Evolutionary conservation across 805 yeast species (phyloP), one percentile per base, ranked within the genome.

Genomic region (Saccharomycopsis amapae): DNA sequence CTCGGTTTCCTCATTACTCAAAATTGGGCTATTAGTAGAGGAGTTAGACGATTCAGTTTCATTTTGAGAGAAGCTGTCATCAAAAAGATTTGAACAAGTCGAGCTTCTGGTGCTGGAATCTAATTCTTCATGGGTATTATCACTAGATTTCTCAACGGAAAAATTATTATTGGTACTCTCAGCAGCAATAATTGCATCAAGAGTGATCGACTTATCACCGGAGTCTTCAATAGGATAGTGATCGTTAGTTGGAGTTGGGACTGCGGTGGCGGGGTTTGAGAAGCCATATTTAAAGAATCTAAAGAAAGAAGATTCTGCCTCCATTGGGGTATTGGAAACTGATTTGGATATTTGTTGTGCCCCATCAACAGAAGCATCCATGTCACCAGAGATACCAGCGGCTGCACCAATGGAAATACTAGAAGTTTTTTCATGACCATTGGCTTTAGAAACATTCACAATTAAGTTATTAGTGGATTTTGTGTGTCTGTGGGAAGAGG

Each of bases 261-360:
- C 36, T 22, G 48, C 30, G 12, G 38, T 33, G 15, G 25, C 20
- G 10, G 47, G 13, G 7, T 22, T 22, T 12, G 47, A 28, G 30
- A 49, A 49, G 4, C 53, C 53, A 25, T 49, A 49, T 37, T 42
- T 45, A 42, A 49, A 49, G 34, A 49, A 49, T 15, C 36, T 38
- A 19, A 49, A 30, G 28, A 49, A 46, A 17, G 32, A 33, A 28
- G 46, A 45, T 23, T 49, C 50, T 3, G 23, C 3, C 4, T 42
- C 47, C 22, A n/a, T 10, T 5, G 52, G 41, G 17, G 45, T 40
- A 19, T 34, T 34, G n/a, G 39, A 34, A 7, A 6, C 4, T 17
- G 13, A 9, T 6, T 31, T 31, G 7, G 30, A 12, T 12, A 9
- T 26, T 26, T 26, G 30, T 26, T 26, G 30, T 26, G 7, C 10